Evolutionary conservation across 352 stramenopile genomes (phyloP).

Genomic region (Thalassiosira hispida): DNA sequence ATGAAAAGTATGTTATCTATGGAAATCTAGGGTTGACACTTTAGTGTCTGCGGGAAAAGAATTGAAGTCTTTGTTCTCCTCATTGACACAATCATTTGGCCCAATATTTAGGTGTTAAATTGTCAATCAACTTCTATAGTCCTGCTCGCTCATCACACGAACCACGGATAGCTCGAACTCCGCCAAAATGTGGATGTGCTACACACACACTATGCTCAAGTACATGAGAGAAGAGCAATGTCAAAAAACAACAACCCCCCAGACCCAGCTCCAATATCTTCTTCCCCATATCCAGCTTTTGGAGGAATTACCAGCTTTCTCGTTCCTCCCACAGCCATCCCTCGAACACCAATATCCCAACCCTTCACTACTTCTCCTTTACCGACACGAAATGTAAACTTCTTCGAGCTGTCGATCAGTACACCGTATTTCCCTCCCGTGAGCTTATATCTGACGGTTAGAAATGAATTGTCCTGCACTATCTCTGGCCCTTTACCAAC

Average conservation of each 20-base stretch:
- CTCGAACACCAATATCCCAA: slow-evolving; percentile 34
- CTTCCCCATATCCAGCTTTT: slow-evolving; percentile 28
- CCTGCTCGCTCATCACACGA: too few species aligned
- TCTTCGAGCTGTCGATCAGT: slow-evolving; percentile 37
- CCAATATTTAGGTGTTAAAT: too few species aligned
- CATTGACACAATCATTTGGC: too few species aligned
- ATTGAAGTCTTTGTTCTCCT: too few species aligned
- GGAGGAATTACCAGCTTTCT: slow-evolving; percentile 37
- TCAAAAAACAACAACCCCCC: slow-evolving; percentile 28
- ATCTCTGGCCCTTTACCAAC: slow-evolving; percentile 23
- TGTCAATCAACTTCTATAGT: too few species aligned
- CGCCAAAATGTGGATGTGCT: too few species aligned
- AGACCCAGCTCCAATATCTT: slow-evolving; percentile 35
- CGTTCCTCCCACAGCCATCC: slow-evolving; percentile 28
- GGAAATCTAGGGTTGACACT: too few species aligned
- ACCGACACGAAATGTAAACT: slow-evolving; percentile 37
- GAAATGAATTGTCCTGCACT: slow-evolving; percentile 22
- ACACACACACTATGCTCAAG: too few species aligned
- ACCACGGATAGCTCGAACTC: too few species aligned
- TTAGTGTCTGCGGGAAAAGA: too few species aligned
- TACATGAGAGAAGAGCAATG: slow-evolving; percentile 4
- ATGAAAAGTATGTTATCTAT: too few species aligned
- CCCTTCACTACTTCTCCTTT: slow-evolving; percentile 38
- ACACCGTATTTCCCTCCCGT: slow-evolving; percentile 16
- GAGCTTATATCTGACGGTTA: slow-evolving; percentile 39